Evolutionary conservation across 2,329 filamentous ascomycete species (phyloP).

Genomic region (Coniella vitis): DNA sequence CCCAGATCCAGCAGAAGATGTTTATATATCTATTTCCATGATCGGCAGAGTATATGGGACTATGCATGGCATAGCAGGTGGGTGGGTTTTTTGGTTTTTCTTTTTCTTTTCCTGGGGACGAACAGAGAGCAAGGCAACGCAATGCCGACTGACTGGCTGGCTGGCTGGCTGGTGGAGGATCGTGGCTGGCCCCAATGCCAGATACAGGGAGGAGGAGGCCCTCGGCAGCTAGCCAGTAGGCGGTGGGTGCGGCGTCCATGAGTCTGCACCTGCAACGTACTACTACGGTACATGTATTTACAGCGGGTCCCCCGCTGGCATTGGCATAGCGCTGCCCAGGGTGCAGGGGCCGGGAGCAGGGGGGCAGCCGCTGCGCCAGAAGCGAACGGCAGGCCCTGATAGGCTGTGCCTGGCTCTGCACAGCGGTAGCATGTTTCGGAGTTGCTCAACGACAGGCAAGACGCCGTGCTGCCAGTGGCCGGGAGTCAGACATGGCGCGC

Average conservation of each 20-base stretch:
- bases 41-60: too few species aligned
- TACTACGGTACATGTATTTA: too few species aligned
- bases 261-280: conserved; percentile 32
- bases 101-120: too few species aligned
- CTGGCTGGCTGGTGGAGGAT: conserved; percentile 5
- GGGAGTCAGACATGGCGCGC: conserved; percentile 5
- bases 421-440: conserved; percentile 28
- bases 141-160: too few species aligned
- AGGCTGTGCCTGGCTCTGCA: conserved; percentile 19
- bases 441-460: conserved; percentile 22
- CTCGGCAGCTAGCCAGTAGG: conserved; percentile 27
- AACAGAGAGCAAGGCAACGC: too few species aligned
- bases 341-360: conserved; percentile 16
- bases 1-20: conserved; percentile 11
- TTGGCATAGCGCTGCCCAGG: conserved; percentile 24
- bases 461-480: conserved; percentile 16
- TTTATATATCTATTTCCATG: conserved; percentile 16
- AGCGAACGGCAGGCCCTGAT: conserved; percentile 21
- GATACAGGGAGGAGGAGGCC: conserved; percentile 15
- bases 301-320: conserved; percentile 19
- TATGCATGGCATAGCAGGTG: too few species aligned
- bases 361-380: not conserved
- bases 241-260: conserved; percentile 27
- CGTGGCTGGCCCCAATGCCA: conserved; percentile 4
- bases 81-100: too few species aligned